Conservation (phyloP, 176 grass and related monocot genomes). For the Cymbopogon citratus region DNA sequence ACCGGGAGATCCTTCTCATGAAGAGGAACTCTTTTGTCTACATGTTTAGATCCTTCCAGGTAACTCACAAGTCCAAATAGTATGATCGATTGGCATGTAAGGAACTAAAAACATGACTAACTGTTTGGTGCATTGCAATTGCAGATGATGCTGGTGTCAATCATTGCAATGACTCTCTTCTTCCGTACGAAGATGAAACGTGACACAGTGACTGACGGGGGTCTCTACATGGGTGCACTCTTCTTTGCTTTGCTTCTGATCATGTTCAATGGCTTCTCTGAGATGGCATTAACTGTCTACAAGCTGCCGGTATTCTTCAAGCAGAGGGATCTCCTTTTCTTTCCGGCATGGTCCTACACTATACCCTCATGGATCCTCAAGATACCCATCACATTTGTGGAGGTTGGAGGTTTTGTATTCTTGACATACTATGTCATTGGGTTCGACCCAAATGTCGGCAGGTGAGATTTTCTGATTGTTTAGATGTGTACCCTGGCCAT, state of each 20-base stretch:
- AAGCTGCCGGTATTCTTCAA: too few species aligned
- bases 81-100: neutral
- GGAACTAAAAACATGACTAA: slow-evolving; percentile 2
- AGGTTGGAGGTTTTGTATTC: too few species aligned
- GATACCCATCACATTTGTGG: too few species aligned
- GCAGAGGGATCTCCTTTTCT: too few species aligned
- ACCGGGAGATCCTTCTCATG: slow-evolving; percentile 79
- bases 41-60: slow-evolving; percentile 72
- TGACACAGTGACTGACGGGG: slow-evolving; percentile 27
- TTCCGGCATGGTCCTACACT: too few species aligned
- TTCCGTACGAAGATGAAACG: slow-evolving; percentile 77
- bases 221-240: slow-evolving; percentile 55
- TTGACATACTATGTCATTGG: too few species aligned
- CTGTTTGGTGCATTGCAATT: slow-evolving; percentile 9
- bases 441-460: too few species aligned
- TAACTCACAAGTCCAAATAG: slow-evolving; percentile 12
- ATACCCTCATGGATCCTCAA: too few species aligned
- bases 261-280: too few species aligned
- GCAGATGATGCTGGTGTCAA: slow-evolving; percentile 53
- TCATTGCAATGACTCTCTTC: slow-evolving; percentile 80
- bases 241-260: slow-evolving; percentile 12
- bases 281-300: too few species aligned
- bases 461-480: too few species aligned
- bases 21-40: slow-evolving; percentile 98
- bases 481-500: too few species aligned